Evolutionary conservation across 2,329 filamentous ascomycete genomes (phyloP), one percentile per base, ranked within the genome.

Genomic region (Ophiostoma piceae): DNA sequence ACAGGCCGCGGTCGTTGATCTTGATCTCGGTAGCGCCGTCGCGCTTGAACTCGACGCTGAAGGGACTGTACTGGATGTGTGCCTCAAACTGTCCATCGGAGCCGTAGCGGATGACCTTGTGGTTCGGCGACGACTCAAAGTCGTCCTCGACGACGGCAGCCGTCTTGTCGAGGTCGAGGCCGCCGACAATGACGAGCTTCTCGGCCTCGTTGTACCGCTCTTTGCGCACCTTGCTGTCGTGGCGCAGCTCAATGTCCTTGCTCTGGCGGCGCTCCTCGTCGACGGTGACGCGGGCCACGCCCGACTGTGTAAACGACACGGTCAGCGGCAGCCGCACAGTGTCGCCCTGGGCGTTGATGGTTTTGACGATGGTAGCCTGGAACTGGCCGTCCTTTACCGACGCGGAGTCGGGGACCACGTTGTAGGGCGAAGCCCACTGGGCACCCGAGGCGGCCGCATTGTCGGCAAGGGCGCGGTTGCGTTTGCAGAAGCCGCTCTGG

Each of bases 401-500:
- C 71, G 95, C 82, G 1, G 92, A 90, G 39, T 90, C 85, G 68
- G 90, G 81, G 60, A 89, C 83, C 73, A 99, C 84, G 73, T 85
- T 84, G 81, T 98, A 99, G 0, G 94, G 94, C 8, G 92, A 89
- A 74, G 83, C 83, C 91, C 92, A 97, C 37, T 84, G 83, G 9
- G 87, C 84, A 71, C 87, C 88, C 70, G 87, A 81, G 60, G 87
- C 82, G 65, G 86, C 80, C 73, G 89, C 92, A 73, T 86, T 83
- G 80, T 98, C 94, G 77, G 95, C 95, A 78, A 91, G 94, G 54
- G 87, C 91, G 78, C 95, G 89, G 81, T 98, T 98, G 74, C 95
- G 91, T 78, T 93, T 95, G 82, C 95, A 99, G 83, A 99, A 99
- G 76, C 95, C 95, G 4, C 94, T 95, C 78, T 99, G 94, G 74